Evolutionary conservation across 306 rosid species (phyloP).

Genomic region (Acacia confusa): DNA sequence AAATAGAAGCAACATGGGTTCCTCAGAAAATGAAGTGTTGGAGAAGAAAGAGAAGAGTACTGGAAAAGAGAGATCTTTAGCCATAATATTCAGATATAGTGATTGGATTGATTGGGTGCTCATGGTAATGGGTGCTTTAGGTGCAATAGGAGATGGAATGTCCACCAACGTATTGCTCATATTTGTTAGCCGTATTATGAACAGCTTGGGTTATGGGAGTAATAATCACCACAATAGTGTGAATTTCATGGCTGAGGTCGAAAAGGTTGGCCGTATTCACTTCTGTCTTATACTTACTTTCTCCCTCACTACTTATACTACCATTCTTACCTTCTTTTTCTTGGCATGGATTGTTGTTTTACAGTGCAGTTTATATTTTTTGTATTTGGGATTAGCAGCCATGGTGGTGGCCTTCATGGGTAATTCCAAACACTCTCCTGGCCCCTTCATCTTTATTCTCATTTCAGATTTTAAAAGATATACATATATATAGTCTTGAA

Average conservation of each 20-base stretch:
- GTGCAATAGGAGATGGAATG: constrained; percentile 95
- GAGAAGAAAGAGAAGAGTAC: constrained; percentile 1
- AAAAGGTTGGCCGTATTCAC: constrained; percentile 51
- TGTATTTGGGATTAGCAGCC: constrained; percentile 87
- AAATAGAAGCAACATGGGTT: constrained; percentile 37
- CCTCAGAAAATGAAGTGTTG: constrained; percentile 31
- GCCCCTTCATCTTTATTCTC: constrained; percentile 12
- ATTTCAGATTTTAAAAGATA: constrained; percentile 35
- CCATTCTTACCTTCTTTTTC: neutral
- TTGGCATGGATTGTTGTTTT: constrained; percentile 23
- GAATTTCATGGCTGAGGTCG: constrained; percentile 72
- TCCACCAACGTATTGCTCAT: constrained; percentile 78
- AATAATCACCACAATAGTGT: constrained; percentile 35
- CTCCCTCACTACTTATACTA: neutral
- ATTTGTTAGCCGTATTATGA: constrained; percentile 87
- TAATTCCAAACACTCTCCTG: constrained; percentile 36
- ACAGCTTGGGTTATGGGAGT: constrained; percentile 68
- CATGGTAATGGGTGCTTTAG: constrained; percentile 74
- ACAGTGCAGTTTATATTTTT: constrained; percentile 96
- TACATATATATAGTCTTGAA: neutral
- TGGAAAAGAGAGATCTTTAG: constrained; percentile 37
- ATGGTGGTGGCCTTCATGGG: constrained; percentile 93
- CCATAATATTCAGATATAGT: constrained; percentile 62
- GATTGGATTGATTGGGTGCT: constrained; percentile 79
- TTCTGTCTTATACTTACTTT: neutral